phyloP scores from a whole-genome alignment of 31 red algal species.

The Bonnemaisonia californica region DNA sequence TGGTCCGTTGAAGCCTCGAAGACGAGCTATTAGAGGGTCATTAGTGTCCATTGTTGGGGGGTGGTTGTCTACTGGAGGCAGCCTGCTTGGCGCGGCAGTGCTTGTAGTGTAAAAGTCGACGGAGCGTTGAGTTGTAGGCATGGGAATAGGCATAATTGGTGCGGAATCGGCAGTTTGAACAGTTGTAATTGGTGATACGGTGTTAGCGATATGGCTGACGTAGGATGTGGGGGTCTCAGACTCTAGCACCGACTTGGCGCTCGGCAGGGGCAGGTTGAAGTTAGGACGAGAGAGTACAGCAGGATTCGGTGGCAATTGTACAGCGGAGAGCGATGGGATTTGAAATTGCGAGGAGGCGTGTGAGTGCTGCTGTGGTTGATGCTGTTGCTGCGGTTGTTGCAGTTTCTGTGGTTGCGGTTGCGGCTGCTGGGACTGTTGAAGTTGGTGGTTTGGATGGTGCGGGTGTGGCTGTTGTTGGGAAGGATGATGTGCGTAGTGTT shows the following conservation, averaged over 20 bases:
- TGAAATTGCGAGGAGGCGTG: not conserved
- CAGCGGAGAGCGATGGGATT: not conserved
- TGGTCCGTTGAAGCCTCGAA: not conserved
- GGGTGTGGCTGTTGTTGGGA: too few relatives aligned
- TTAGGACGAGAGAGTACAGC: not conserved
- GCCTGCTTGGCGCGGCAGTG: not conserved
- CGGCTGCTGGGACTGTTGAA: not conserved
- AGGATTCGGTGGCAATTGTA: not conserved
- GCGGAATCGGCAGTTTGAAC: not conserved
- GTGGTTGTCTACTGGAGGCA: not conserved
- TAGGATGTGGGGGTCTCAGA: not conserved
- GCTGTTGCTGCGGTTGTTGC: not conserved
- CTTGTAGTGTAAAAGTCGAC: not conserved
- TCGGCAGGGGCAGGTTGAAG: not conserved
- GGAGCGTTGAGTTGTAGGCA: not conserved
- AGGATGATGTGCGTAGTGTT: too few relatives aligned
- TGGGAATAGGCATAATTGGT: not conserved
- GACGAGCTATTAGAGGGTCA: conserved; percentile 13
- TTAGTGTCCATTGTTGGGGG: not conserved
- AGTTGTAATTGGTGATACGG: not conserved
- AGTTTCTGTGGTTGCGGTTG: not conserved
- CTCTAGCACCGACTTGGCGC: not conserved
- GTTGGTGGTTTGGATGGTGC: not conserved
- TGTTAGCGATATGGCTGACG: not conserved
- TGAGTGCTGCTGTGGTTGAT: not conserved